Evolutionary conservation across 2,329 filamentous ascomycete species (phyloP).

Genomic region (Ilyonectria mors-panacis): DNA sequence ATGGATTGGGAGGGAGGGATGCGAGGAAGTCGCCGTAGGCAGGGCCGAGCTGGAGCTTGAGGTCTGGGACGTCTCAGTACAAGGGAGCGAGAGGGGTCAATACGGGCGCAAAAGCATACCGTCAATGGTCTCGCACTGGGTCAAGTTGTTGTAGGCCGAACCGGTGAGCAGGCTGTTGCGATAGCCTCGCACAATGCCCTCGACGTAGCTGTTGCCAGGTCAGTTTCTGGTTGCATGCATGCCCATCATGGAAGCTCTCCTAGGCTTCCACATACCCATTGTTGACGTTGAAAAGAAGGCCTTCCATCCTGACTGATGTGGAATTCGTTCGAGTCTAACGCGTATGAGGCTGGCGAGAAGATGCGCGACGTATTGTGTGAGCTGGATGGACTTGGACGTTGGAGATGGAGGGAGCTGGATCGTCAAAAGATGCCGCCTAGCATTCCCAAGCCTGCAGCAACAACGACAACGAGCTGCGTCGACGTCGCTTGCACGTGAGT

Average conservation of each 20-base stretch:
- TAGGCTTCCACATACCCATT: constrained; percentile 76
- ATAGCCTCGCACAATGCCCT: constrained; percentile 97
- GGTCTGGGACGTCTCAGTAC: constrained; percentile 71
- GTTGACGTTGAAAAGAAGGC: constrained; percentile 94
- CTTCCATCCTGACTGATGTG: constrained; percentile 77
- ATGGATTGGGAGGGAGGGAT: constrained; percentile 94
- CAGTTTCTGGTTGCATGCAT: constrained; percentile 47
- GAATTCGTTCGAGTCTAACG: constrained; percentile 16
- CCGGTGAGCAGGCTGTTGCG: constrained; percentile 92
- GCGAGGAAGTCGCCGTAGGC: constrained; percentile 98
- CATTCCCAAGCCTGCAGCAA: constrained; percentile 42
- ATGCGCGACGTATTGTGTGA: constrained; percentile 30
- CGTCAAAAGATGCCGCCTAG: constrained; percentile 46
- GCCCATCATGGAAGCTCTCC: constrained; percentile 28
- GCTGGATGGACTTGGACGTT: constrained; percentile 14
- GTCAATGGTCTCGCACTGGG: constrained; percentile 97
- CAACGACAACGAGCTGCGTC: constrained; percentile 36
- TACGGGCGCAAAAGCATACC: constrained; percentile 68
- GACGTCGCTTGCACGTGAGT: constrained; percentile 49
- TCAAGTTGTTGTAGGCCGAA: constrained; percentile 94
- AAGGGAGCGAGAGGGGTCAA: neutral
- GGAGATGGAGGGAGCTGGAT: constrained; percentile 38
- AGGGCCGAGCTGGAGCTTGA: constrained; percentile 97
- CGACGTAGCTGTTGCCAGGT: constrained; percentile 80
- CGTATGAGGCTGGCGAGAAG: constrained; percentile 17